phyloP scores from a whole-genome alignment of 345 rosid species.

The Lepidium africanum region DNA sequence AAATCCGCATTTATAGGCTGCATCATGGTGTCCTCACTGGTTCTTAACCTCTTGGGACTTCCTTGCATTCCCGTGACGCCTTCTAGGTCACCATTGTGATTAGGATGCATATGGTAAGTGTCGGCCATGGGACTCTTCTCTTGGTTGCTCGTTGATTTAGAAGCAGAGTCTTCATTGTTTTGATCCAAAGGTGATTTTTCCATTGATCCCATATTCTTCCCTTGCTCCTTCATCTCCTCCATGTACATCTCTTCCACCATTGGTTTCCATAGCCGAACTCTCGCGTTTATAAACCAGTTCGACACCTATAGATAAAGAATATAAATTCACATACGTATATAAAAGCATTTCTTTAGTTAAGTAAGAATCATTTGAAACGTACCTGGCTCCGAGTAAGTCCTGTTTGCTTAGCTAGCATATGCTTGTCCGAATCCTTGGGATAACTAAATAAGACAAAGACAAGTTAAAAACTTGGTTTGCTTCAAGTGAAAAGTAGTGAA shows the following conservation, averaged over 20 bases:
- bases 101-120: slow-evolving; percentile 44
- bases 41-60: slow-evolving; percentile 75
- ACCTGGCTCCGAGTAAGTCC: slow-evolving; percentile 97
- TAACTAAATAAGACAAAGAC: slow-evolving; percentile 41
- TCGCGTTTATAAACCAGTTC: slow-evolving; percentile 97
- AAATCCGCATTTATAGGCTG: slow-evolving; percentile 37
- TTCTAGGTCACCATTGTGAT: slow-evolving; percentile 65
- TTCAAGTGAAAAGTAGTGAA: neutral
- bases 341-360: neutral
- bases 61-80: slow-evolving; percentile 51
- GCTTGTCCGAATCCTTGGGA: slow-evolving; percentile 95
- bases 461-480: neutral
- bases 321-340: neutral
- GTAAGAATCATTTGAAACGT: neutral
- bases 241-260: slow-evolving; percentile 98
- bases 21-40: slow-evolving; percentile 42
- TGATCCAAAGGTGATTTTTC: slow-evolving; percentile 56
- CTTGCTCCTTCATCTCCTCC: slow-evolving; percentile 84
- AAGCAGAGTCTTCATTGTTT: slow-evolving; percentile 51
- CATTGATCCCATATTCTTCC: slow-evolving; percentile 48
- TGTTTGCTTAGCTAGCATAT: slow-evolving; percentile 87
- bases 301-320: slow-evolving; percentile 58
- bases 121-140: slow-evolving; percentile 41
- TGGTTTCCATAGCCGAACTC: slow-evolving; percentile 98
- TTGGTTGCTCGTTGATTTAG: slow-evolving; percentile 47